Evolutionary conservation across 768 basidiomycete species (phyloP).

Genomic region (Xerocomus spinulosus): DNA sequence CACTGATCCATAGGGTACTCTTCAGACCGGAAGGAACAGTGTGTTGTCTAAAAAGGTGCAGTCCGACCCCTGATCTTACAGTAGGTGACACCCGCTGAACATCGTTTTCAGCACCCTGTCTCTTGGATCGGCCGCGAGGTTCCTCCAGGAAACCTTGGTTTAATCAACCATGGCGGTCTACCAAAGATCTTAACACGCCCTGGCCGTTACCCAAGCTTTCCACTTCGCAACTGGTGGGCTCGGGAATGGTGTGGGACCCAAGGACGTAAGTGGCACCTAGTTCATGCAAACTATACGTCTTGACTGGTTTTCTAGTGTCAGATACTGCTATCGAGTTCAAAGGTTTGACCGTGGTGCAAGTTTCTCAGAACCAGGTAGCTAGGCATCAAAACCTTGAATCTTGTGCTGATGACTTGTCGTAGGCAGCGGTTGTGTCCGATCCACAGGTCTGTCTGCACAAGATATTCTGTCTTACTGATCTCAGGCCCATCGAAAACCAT

Average conservation of each 20-base stretch:
- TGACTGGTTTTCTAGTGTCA: constrained; percentile 46
- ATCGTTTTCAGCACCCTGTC: constrained; percentile 42
- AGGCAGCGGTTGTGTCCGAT: constrained; percentile 71
- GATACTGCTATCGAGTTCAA: constrained; percentile 79
- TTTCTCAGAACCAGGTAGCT: constrained; percentile 70
- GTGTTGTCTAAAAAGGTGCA: constrained; percentile 61
- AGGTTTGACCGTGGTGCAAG: constrained; percentile 80
- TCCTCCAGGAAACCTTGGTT: constrained; percentile 63
- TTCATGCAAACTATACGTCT: neutral
- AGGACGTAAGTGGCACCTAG: constrained; percentile 46
- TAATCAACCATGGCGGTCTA: constrained; percentile 78
- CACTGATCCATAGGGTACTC: constrained; percentile 3
- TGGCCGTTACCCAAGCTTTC: constrained; percentile 74
- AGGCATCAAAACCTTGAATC: neutral
- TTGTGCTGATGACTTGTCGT: neutral
- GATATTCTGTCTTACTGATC: neutral
- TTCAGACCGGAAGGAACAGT: constrained; percentile 50
- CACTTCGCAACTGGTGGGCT: constrained; percentile 83
- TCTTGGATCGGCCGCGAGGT: constrained; percentile 71
- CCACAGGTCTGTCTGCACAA: constrained; percentile 42
- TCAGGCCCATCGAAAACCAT: neutral
- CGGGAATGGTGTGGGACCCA: constrained; percentile 64
- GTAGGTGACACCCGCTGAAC: neutral
- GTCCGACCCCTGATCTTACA: neutral
- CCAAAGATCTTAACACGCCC: constrained; percentile 72